Evolutionary conservation across 305 asterid species (phyloP).

Genomic region (Fraxinus paxiana): DNA sequence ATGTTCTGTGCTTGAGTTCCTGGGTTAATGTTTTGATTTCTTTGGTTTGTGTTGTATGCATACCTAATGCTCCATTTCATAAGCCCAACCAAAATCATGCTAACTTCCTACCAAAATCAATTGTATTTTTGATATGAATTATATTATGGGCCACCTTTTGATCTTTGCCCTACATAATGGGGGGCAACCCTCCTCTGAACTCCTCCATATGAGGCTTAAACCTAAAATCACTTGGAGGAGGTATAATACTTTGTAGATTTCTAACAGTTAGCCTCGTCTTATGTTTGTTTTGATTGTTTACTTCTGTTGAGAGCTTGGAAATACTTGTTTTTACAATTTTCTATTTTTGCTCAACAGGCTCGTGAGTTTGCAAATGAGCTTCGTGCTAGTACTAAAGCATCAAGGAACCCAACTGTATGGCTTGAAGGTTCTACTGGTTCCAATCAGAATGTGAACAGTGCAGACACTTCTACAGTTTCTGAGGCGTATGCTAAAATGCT

Average conservation of each 20-base stretch:
- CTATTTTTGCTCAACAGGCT: constrained; percentile 53
- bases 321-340: constrained; percentile 5
- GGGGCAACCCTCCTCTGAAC: not conserved
- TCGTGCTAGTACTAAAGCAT: constrained; percentile 92
- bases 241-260: not conserved
- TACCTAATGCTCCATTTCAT: not conserved
- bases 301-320: constrained; percentile 20
- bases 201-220: not conserved
- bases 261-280: not conserved
- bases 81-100: not conserved
- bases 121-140: not conserved
- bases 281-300: not conserved
- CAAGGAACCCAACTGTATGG: constrained; percentile 90
- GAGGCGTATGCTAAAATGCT: constrained; percentile 99
- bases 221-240: not conserved
- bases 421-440: constrained; percentile 88
- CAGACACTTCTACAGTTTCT: constrained; percentile 92
- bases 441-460: constrained; percentile 70
- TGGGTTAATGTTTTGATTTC: constrained; percentile 3
- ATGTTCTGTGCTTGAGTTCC: not conserved
- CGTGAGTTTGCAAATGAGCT: constrained; percentile 99
- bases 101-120: not conserved
- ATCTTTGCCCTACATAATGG: not conserved
- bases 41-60: constrained; percentile 6
- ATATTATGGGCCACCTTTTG: not conserved